These are phyloP conservation scores for Talaromyces rugulosus DNA, from an alignment of 2,329 filamentous ascomycete genomes.

Conservation along the genomic window DNA sequence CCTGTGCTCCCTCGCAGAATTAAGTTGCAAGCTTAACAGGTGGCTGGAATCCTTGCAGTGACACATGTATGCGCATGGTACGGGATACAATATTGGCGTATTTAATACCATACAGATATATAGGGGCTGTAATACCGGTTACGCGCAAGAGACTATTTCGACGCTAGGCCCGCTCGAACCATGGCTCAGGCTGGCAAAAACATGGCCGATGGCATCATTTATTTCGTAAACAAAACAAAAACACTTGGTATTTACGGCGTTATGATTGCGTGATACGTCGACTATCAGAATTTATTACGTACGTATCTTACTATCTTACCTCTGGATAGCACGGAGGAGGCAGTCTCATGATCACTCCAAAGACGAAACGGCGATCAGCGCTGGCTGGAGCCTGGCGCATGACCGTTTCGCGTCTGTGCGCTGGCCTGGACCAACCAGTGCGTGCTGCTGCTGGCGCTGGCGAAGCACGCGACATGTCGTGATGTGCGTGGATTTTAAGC, in stretches of 20 bases:
- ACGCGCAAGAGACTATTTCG: no score
- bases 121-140: no score
- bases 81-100: no score
- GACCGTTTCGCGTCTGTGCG: not conserved
- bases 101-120: no score
- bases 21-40: no score
- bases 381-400: not conserved
- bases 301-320: no score
- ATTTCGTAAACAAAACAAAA: not conserved
- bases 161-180: not conserved
- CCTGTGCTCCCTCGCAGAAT: no score
- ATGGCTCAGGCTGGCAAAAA: not conserved
- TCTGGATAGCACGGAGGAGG: no score
- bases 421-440: not conserved
- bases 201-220: not conserved
- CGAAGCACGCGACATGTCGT: not conserved
- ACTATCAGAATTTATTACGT: no score
- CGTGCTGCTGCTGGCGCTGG: not conserved
- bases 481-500: not conserved
- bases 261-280: not conserved
- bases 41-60: no score
- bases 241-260: not conserved
- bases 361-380: not conserved
- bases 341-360: not conserved
- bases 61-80: no score